Conservation (phyloP, 139 green algal species). For the Coccomyxa sp. region DNA sequence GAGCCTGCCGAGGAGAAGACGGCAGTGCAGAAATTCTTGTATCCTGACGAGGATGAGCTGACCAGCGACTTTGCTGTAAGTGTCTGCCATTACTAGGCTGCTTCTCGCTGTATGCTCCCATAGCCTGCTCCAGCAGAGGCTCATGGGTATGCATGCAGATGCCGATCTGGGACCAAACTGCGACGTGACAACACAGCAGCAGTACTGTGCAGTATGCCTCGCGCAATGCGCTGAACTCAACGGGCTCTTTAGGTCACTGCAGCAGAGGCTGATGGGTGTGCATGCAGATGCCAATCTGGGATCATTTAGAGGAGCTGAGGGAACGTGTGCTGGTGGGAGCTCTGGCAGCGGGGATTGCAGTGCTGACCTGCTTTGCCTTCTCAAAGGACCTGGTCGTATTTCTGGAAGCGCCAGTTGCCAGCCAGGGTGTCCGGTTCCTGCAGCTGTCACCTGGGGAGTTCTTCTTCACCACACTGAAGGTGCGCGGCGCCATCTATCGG, state of each 20-base stretch:
- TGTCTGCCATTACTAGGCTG: too few species aligned
- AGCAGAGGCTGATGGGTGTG: too few species aligned
- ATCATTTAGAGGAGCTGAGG: slow-evolving; percentile 94
- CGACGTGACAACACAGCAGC: too few species aligned
- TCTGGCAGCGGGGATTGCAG: slow-evolving; percentile 54
- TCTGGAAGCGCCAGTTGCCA: slow-evolving; percentile 89
- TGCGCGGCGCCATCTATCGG: slow-evolving; percentile 12
- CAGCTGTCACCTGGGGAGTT: slow-evolving; percentile 97
- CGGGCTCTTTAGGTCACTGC: too few species aligned
- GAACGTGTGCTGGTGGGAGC: slow-evolving; percentile 75
- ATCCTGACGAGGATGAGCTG: slow-evolving; percentile 78
- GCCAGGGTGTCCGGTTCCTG: slow-evolving; percentile 92
- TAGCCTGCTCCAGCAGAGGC: too few species aligned
- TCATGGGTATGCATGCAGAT: background rate
- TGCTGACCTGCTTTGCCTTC: slow-evolving; percentile 85
- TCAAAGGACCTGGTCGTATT: slow-evolving; percentile 89
- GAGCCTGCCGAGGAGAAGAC: background rate
- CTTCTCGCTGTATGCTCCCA: too few species aligned
- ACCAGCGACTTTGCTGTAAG: slow-evolving; percentile 60
- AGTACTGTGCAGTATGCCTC: too few species aligned
- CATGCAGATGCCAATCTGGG: slow-evolving; percentile 21
- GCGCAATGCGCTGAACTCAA: too few species aligned
- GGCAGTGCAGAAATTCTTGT: slow-evolving; percentile 70
- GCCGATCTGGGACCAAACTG: slow-evolving; percentile 72
- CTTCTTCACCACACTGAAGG: slow-evolving; percentile 99